These are phyloP conservation scores for Lasiodiplodia hormozganensis DNA, from an alignment of 2,329 filamentous ascomycete species.

Conservation along the genomic window DNA sequence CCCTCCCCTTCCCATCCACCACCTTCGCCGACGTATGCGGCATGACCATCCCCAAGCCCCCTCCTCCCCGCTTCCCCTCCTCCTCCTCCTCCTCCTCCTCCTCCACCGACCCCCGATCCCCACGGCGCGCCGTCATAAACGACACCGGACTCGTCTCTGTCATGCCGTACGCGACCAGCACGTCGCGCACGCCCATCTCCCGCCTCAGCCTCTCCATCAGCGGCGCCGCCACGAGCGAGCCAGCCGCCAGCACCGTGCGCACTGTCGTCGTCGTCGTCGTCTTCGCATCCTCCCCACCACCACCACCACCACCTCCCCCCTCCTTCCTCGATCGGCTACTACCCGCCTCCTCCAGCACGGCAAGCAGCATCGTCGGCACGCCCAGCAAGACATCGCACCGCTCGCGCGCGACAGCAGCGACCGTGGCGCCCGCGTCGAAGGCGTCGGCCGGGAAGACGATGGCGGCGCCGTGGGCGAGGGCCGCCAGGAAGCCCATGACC, in stretches of 20 bases:
- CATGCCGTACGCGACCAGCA: conserved; percentile 97
- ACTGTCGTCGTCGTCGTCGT: conserved; percentile 54
- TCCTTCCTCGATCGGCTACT: too few relatives aligned
- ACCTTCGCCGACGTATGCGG: conserved; percentile 83
- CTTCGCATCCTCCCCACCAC: too few relatives aligned
- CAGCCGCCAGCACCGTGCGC: conserved; percentile 87
- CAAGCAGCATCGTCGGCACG: conserved; percentile 91
- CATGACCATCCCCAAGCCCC: conserved; percentile 77
- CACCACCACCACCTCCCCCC: too few relatives aligned
- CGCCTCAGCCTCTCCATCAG: conserved; percentile 79
- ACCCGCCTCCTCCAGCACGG: conserved; percentile 84
- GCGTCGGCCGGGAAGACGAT: conserved; percentile 88
- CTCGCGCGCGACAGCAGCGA: conserved; percentile 69
- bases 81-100: conserved; percentile 80
- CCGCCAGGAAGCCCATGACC: conserved; percentile 95
- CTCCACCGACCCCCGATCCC: too few relatives aligned
- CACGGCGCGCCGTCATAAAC: conserved; percentile 71
- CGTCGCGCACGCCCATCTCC: conserved; percentile 75
- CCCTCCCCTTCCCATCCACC: conserved; percentile 71
- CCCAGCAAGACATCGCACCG: conserved; percentile 77
- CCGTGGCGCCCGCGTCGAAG: conserved; percentile 78
- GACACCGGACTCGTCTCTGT: conserved; percentile 81
- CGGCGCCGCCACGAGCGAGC: conserved; percentile 78
- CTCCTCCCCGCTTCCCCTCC: conserved; percentile 65
- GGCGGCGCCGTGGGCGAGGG: conserved; percentile 79